Evolutionary conservation across 2,329 filamentous ascomycete species (phyloP).

Genomic region (Fusarium sterilihyphosum): DNA sequence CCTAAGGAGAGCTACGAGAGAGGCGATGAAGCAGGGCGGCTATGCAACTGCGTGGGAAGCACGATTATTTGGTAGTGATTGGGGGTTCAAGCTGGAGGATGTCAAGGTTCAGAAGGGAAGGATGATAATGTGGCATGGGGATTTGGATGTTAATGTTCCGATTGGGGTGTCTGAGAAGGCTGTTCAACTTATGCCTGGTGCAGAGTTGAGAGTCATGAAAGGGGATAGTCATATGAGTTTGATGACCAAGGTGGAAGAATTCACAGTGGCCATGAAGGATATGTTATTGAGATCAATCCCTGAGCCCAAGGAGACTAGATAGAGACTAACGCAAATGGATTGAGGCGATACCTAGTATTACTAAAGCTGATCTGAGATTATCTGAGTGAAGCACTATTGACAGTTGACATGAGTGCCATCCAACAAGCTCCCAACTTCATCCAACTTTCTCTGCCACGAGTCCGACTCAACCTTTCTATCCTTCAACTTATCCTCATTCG

Average conservation of each 20-base stretch:
- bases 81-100: constrained; percentile 25
- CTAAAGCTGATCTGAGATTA: not conserved
- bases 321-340: not conserved
- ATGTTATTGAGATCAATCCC: not conserved
- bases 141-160: constrained; percentile 19
- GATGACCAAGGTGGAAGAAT: not conserved
- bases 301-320: not conserved
- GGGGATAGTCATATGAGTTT: constrained; percentile 30
- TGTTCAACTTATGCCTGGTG: not conserved
- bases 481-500: constrained; percentile 30
- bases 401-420: constrained; percentile 26
- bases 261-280: not conserved
- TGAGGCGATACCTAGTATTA: too few relatives aligned
- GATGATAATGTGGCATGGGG: constrained; percentile 29
- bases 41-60: constrained; percentile 24
- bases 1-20: not conserved
- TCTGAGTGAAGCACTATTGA: not conserved
- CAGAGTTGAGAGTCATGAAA: constrained; percentile 10
- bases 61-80: constrained; percentile 11
- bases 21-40: constrained; percentile 15
- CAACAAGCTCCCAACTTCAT: constrained; percentile 34
- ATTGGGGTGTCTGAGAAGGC: constrained; percentile 13
- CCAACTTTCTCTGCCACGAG: constrained; percentile 38
- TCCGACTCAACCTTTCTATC: constrained; percentile 15
- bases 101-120: constrained; percentile 11